Conservation (phyloP, 257 asterid species). For the Gentiana straminea region DNA sequence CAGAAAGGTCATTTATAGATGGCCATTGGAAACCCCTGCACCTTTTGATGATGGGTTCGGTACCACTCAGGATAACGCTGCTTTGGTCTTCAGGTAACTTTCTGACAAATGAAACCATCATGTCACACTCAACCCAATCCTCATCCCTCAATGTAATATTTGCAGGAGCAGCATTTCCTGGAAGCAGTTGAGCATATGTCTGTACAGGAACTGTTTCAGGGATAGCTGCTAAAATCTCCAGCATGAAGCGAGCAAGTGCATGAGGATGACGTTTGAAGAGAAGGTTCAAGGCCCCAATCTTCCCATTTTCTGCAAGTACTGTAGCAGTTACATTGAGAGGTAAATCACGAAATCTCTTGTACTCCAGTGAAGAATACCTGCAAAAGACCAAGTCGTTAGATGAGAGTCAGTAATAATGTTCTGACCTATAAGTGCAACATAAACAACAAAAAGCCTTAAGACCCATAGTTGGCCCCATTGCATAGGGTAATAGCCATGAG, state of each 20-base stretch:
- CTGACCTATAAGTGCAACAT: conserved; percentile 9
- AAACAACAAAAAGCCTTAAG: conserved; percentile 9
- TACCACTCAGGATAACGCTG: conserved; percentile 41
- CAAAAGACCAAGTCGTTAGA: conserved; percentile 55
- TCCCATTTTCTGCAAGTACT: conserved; percentile 79
- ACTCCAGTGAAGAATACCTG: conserved; percentile 92
- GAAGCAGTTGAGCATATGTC: conserved; percentile 88
- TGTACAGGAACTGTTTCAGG: conserved; percentile 96
- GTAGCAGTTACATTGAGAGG: conserved; percentile 62
- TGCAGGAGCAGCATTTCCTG: conserved; percentile 65
- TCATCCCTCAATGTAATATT: conserved; percentile 56
- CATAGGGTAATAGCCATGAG: background rate
- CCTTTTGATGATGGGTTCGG: conserved; percentile 68
- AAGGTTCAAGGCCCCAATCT: conserved; percentile 92
- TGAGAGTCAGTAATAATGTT: conserved; percentile 45
- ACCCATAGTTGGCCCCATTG: background rate
- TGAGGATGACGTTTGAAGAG: conserved; percentile 86
- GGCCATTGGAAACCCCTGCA: conserved; percentile 68
- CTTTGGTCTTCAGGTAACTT: conserved; percentile 29
- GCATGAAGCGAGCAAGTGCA: conserved; percentile 61
- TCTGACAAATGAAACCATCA: conserved; percentile 43
- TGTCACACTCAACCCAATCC: conserved; percentile 95
- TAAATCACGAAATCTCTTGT: conserved; percentile 57
- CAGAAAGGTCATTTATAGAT: conserved; percentile 58
- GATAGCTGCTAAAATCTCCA: conserved; percentile 89